Percentiles rank a stretch among this genome's conserved stretches.
Conservation (phyloP, 2,329 filamentous ascomycete genomes). For the Apiospora aurea region DNA sequence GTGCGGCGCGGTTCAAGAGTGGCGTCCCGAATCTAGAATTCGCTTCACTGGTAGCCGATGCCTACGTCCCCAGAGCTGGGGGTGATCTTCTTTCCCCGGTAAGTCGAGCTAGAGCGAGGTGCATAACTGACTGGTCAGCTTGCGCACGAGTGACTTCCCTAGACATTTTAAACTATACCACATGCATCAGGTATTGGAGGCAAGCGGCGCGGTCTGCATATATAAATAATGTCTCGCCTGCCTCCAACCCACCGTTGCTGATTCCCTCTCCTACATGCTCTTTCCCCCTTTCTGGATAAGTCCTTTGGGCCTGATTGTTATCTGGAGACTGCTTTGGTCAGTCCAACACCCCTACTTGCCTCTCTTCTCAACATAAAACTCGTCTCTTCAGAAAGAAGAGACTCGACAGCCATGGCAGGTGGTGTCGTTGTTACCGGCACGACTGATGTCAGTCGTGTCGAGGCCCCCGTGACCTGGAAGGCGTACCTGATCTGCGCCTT, state of each 20-base stretch:
- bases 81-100: neutral
- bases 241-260: neutral
- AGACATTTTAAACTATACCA: neutral
- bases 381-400: neutral
- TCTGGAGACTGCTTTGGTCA: neutral
- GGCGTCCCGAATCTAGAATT: conserved; percentile 19
- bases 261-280: neutral
- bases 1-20: neutral
- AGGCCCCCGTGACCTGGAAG: conserved; percentile 64
- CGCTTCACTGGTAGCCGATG: neutral
- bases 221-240: conserved; percentile 7
- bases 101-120: neutral
- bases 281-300: neutral
- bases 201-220: neutral
- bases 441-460: conserved; percentile 60
- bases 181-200: neutral
- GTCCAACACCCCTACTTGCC: neutral
- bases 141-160: conserved; percentile 4
- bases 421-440: conserved; percentile 45
- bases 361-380: neutral
- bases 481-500: conserved; percentile 50
- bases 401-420: conserved; percentile 37
- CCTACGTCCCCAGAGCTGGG: neutral
- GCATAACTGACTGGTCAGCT: neutral
- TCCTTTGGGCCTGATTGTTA: neutral